Base-by-base conservation (phyloP, 2,329 filamentous ascomycete species). In the Cytospora mali region DNA sequence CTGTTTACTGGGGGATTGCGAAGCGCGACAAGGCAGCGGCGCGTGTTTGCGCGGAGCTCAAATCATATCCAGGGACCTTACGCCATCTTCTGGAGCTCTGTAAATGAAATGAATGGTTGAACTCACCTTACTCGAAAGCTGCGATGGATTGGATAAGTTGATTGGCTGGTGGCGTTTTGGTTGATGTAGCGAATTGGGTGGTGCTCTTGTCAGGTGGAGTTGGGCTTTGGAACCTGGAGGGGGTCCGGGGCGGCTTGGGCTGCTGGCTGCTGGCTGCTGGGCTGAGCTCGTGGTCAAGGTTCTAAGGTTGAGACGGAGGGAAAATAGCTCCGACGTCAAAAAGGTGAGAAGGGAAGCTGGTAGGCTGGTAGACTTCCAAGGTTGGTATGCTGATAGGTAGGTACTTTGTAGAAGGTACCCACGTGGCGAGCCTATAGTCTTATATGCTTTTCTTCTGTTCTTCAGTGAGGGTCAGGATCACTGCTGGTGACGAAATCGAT, bases 161-260 rank as follows among this genome's bases (percentile, higher is more conserved):
- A 66, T 66, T 66, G 64, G 64, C 64, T 64, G 58, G 55, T 33
- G 39, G 54, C 58, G 58, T 57, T 64, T 62, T 55, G 53, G 55
- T 60, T 62, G 62, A 61, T 46, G 62, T 61, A 64, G 58, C 62
- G 64, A 66, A 61, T 66, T 33, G n/a, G 42, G n/a, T 46, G 42
- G 18, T 46, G 42, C n/a, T 46, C 42, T 46, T 46, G n/a, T 52
- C 52, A 60, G 64, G 62, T 66, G 64, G 64, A 66, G 64, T 64
- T 66, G 62, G 61, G 61, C 54, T 62, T 64, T 28, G 21, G 42
- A 31, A 54, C 16, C n/a, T 54, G 29, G 31, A 54, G 14, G 31
- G 51, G 54, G 42, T n/a, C 42, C 21, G 42, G 39, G n/a, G 39
- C 39, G n/a, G 39, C 18, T 35, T 35, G 33, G 18, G 35, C 14